Evolutionary conservation across 2,329 filamentous ascomycete genomes (phyloP), one percentile per base, ranked within the genome.

Genomic region (Zymoseptoria brevis): DNA sequence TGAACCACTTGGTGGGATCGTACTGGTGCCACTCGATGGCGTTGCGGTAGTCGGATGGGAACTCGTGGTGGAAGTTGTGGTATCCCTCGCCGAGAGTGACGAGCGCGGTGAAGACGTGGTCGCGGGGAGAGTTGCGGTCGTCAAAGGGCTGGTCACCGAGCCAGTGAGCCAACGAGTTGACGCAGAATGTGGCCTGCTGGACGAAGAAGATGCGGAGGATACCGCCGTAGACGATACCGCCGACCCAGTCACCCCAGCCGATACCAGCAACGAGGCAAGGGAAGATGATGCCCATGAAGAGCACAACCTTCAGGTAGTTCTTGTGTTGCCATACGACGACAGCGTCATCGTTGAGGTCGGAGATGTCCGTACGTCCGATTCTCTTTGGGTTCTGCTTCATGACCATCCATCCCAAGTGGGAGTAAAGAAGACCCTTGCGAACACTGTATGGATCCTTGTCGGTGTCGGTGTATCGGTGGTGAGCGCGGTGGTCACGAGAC

Each of bases 1-100:
- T 95, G 72, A 79, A 82, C 89, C 90, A 94, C 80, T 95, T 95
- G 74, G 90, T 95, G 53, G 90, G 90, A 74, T 95, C 90, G 71
- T 95, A 95, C 78, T 95, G 90, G 78, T 86, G 87, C 89, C 90
- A 95, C 76, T 90, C 81, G 67, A 94, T 93, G 62, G 89, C 90
- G 74, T 95, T 95, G 73, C 90, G 89, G 84, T 94, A 95, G 75
- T 95, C 90, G 9, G 89, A 93, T 57, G 90, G 90, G 78, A 95
- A 95, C 75, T 95, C 90, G 81, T 95, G 90, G 78, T 95, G 90
- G 83, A 95, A 95, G 82, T 95, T 95, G 83, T 95, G 90, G 79
- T 95, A 95, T 29, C 90, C 90, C 77, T 92, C 90, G 54, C 90
- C 90, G 21, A 95, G 86, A 50, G 90, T 95, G 67, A 90, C 86